Conservation (phyloP, 2,329 filamentous ascomycete species). For the Chrysosphaeria jannelii region DNA sequence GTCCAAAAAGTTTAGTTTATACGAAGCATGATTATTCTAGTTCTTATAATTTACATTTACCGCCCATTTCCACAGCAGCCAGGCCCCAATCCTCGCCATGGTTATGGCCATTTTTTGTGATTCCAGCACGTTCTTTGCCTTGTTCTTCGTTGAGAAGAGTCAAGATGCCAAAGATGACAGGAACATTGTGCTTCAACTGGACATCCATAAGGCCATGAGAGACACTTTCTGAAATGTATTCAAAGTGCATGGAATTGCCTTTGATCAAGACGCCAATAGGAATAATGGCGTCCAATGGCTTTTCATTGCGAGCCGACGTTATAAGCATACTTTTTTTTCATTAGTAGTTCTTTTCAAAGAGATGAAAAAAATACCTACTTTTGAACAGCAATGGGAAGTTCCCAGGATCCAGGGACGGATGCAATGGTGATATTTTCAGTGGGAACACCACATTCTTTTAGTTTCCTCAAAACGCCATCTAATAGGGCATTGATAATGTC, state of each 20-base stretch:
- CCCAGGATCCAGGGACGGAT: constrained; percentile 79
- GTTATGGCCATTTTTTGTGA: constrained; percentile 44
- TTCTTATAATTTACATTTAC: constrained; percentile 68
- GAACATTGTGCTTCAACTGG: constrained; percentile 64
- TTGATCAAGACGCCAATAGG: constrained; percentile 93
- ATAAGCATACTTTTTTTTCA: too few species aligned
- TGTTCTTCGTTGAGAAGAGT: constrained; percentile 76
- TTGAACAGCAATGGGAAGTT: constrained; percentile 73
- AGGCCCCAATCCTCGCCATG: constrained; percentile 91
- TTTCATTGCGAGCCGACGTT: constrained; percentile 29
- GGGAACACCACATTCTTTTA: constrained; percentile 51
- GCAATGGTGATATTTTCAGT: constrained; percentile 71
- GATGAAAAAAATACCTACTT: constrained; percentile 30
- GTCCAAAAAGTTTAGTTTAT: too few species aligned
- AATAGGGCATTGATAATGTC: constrained; percentile 68
- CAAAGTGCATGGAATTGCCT: constrained; percentile 97
- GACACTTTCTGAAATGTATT: constrained; percentile 85
- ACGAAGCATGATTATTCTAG: too few species aligned
- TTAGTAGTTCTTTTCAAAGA: too few species aligned
- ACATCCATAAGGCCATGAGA: constrained; percentile 84
- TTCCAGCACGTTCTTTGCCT: constrained; percentile 54
- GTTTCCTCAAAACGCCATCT: constrained; percentile 46
- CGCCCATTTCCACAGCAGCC: constrained; percentile 78
- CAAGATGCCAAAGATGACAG: constrained; percentile 74
- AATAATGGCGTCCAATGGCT: constrained; percentile 75